Evolutionary conservation across 176 grass and related monocot genomes (phyloP), one percentile per base, ranked within the genome.

Genomic region (Pontederia crassipes): DNA sequence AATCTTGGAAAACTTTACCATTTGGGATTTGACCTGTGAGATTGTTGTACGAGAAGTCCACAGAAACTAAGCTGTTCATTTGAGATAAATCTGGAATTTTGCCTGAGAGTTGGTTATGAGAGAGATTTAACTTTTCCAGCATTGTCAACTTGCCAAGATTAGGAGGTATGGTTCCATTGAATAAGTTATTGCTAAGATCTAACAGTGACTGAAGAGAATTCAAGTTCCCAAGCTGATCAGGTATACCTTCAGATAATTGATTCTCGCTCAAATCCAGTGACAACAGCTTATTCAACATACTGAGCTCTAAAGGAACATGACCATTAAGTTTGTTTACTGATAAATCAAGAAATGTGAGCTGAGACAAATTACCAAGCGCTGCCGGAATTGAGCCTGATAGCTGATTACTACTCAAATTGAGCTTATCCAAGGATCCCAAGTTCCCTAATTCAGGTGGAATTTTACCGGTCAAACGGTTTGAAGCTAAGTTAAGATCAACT

Each of bases 11-110:
- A 65, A 64, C 85, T 1, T 54, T 86, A 32, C 86, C 80, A 17
- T 20, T 71, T 0, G 93, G 93, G 76, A 98, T 71, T 8, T 52
- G 4, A 9, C 93, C 93, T 0, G 59, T 83, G 24, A 98, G 88
- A 60, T 35, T 75, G 63, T 98, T 98, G 58, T 86, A 86, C 53
- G 93, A 98, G 74, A 98, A 92, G 82, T 98, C 93, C 54, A 92
- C 79, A 2, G 49, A 72, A 8, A 85, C 87, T 10, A 98, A 64
- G 78, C 93, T 92, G n/a, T 48, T 52, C 93, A 98, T 86, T 14
- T 40, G 0, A 24, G 76, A 88, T 20, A 98, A 81, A 12, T 48
- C 48, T 29, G 84, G 93, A 51, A 98, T 98, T 62, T 67, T 45
- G 35, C 84, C 87, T 0, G 12, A 77, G 56, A 98, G 84, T 18